phyloP scores from a whole-genome alignment of 169 alveolate species.

The Cryptosporidium tyzzeri region DNA sequence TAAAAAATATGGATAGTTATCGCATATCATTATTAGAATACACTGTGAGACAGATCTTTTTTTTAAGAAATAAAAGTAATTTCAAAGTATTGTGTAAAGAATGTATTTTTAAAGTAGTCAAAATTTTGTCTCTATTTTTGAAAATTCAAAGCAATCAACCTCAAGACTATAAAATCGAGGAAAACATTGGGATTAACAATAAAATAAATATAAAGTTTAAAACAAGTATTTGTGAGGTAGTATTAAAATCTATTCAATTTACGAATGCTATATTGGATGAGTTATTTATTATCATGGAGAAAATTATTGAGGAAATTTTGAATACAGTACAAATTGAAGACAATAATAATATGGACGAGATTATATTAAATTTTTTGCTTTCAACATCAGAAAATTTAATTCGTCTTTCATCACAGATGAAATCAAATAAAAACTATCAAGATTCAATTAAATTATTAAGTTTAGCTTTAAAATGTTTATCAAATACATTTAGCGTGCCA shows the following conservation, averaged over 20 bases:
- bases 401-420: constrained; percentile 33
- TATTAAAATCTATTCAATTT: constrained; percentile 20
- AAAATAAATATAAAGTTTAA: constrained; percentile 9
- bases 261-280: constrained; percentile 1
- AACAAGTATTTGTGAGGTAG: constrained; percentile 46
- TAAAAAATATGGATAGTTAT: constrained; percentile 47
- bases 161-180: background rate
- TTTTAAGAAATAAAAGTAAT: background rate
- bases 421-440: constrained; percentile 1
- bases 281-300: constrained; percentile 4
- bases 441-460: constrained; percentile 29
- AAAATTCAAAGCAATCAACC: background rate
- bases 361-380: constrained; percentile 27
- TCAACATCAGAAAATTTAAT: constrained; percentile 39
- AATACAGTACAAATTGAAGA: background rate
- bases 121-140: background rate
- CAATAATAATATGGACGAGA: constrained; percentile 15
- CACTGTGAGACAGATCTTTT: constrained; percentile 3
- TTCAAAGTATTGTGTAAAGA: background rate
- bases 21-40: background rate
- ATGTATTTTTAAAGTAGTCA: background rate
- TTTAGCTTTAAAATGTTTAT: constrained; percentile 14
- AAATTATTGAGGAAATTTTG: background rate
- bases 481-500: constrained; percentile 35
- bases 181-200: background rate